phyloP scores from a whole-genome alignment of 2,329 filamentous ascomycete species.

The Phaeosphaeria sp. region DNA sequence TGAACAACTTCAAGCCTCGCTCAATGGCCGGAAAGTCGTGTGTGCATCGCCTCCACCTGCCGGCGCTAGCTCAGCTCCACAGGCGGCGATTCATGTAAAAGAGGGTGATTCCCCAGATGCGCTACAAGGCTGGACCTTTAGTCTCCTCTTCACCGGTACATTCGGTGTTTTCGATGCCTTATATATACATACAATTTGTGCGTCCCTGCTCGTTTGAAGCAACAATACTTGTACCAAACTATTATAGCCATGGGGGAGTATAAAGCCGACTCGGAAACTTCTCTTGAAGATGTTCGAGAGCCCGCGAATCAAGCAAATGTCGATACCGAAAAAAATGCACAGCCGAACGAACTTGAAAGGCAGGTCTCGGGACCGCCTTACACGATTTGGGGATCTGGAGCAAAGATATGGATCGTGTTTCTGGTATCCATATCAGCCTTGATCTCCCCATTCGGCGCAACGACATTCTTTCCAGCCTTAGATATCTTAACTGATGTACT shows the following conservation, averaged over 20 bases:
- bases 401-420: conserved; percentile 58
- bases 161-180: background rate
- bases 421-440: conserved; percentile 54
- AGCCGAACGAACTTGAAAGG: conserved; percentile 17
- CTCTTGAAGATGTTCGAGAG: background rate
- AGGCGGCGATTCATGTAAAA: conserved; percentile 6
- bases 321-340: conserved; percentile 21
- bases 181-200: background rate
- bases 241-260: background rate
- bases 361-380: conserved; percentile 37
- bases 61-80: conserved; percentile 11
- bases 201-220: background rate
- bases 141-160: background rate
- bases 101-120: conserved; percentile 3
- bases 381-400: conserved; percentile 34
- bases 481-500: conserved; percentile 46
- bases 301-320: background rate
- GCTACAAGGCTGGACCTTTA: background rate
- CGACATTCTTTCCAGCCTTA: conserved; percentile 48
- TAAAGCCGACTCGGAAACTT: background rate
- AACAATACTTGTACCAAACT: background rate
- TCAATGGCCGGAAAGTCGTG: background rate
- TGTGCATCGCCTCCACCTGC: conserved; percentile 2
- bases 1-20: background rate
- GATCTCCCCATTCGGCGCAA: conserved; percentile 57